A percentile compares a stretch with the other conserved stretches of the same genome.
Evolutionary conservation across 2,329 filamentous ascomycete species (phyloP).

Genomic region (Colletotrichum kahawae): DNA sequence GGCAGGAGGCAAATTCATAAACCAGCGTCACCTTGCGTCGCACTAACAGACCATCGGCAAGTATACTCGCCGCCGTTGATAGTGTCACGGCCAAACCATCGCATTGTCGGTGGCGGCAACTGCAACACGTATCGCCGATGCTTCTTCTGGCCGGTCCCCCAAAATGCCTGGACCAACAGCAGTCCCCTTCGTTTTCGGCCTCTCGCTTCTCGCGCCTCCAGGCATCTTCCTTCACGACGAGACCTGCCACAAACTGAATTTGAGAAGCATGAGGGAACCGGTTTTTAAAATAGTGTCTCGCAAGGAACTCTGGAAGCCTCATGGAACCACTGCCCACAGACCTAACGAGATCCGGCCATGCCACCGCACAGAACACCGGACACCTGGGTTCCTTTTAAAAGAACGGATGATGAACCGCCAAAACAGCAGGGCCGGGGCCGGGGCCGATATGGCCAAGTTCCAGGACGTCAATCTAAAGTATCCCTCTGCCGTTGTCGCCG

Average conservation of each 20-base stretch:
- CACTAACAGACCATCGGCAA: neutral
- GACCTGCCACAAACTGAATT: neutral
- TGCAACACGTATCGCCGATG: neutral
- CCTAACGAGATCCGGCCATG: neutral
- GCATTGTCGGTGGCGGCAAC: constrained; percentile 12
- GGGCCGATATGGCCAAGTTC: neutral
- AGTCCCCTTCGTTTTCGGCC: neutral
- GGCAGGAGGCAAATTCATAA: neutral
- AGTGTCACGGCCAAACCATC: neutral
- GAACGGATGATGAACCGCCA: constrained; percentile 11
- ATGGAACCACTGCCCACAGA: constrained; percentile 1
- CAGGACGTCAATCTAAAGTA: neutral
- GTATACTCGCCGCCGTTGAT: neutral
- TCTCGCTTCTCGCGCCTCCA: neutral
- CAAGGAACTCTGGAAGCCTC: neutral
- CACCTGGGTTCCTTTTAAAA: neutral
- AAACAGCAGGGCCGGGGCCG: neutral
- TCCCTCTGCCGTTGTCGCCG: neutral
- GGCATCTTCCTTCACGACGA: constrained; percentile 5
- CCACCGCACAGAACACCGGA: constrained; percentile 10
- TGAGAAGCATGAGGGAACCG: neutral
- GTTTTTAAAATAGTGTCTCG: neutral
- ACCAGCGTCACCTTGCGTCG: neutral
- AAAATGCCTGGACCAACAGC: neutral
- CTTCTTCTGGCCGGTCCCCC: neutral